phyloP scores from a whole-genome alignment of 441 rosid genomes.

The Populus hybrid region DNA sequence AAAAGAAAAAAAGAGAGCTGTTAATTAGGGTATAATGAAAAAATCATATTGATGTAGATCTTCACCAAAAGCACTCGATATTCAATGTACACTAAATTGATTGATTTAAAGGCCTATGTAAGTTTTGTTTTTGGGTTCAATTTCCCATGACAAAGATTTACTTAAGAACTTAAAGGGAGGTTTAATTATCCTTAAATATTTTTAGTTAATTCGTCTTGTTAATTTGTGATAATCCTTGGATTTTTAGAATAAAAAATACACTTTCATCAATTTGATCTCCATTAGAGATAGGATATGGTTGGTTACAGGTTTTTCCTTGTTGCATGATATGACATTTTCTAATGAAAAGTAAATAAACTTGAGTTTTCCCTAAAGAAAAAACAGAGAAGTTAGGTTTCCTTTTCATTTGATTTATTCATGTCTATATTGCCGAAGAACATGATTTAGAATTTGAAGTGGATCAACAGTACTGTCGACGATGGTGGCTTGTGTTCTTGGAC shows the following conservation, averaged over 20 bases:
- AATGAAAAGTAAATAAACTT: not conserved
- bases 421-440: not conserved
- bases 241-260: not conserved
- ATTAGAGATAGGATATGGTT: conserved; percentile 15
- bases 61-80: not conserved
- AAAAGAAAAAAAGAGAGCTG: too few relatives aligned
- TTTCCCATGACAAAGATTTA: too few relatives aligned
- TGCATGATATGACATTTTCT: conserved; percentile 7
- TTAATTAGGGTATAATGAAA: not conserved
- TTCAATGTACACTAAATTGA: not conserved
- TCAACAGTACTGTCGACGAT: not conserved
- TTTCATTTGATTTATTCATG: not conserved
- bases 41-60: not conserved
- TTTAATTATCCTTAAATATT: too few relatives aligned
- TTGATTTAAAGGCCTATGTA: not conserved
- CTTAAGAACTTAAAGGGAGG: too few relatives aligned
- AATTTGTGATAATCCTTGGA: not conserved
- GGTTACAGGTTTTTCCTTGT: not conserved
- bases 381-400: not conserved
- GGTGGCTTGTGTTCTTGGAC: not conserved
- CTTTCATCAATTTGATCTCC: not conserved
- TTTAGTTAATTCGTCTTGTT: not conserved
- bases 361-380: not conserved
- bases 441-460: not conserved
- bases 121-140: not conserved